Evolutionary conservation across 345 rosid genomes (phyloP).

Genomic region (Aegle marmelos): DNA sequence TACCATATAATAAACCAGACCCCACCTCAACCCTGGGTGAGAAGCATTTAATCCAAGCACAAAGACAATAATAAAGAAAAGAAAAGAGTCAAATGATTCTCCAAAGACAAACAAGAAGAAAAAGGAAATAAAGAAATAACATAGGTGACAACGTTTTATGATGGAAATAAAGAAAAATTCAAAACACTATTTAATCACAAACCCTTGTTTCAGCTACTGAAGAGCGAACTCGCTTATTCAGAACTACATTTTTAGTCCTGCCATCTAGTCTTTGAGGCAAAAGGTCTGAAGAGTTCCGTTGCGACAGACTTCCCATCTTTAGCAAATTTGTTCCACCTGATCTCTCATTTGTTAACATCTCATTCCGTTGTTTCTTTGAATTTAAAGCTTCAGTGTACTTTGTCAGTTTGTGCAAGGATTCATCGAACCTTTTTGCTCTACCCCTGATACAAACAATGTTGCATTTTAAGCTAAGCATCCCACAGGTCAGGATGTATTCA

Average conservation of each 20-base stretch:
- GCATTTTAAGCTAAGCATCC: slow-evolving; percentile 10
- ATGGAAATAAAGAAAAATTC: background rate
- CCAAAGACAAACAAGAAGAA: background rate
- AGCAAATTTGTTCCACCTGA: slow-evolving; percentile 33
- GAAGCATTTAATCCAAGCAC: background rate
- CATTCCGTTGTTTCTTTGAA: slow-evolving; percentile 43
- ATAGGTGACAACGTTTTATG: background rate
- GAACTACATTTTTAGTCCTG: slow-evolving; percentile 41
- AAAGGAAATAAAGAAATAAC: background rate
- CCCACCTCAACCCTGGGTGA: background rate
- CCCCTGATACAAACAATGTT: slow-evolving; percentile 27
- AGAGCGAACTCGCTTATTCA: slow-evolving; percentile 51
- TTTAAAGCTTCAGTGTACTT: slow-evolving; percentile 32
- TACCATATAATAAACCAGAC: background rate
- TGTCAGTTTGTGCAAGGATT: slow-evolving; percentile 34
- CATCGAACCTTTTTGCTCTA: slow-evolving; percentile 37
- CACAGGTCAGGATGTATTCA: background rate
- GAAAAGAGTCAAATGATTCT: background rate
- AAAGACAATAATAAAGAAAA: background rate
- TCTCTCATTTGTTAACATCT: slow-evolving; percentile 37
- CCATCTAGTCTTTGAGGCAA: slow-evolving; percentile 49
- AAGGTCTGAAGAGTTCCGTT: slow-evolving; percentile 39
- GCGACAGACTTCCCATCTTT: slow-evolving; percentile 40
- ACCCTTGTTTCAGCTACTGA: slow-evolving; percentile 54
- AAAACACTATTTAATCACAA: slow-evolving; percentile 18